Evolutionary conservation across 225 moss, liverwort and hornwort species (phyloP).

Genomic region (Antitrichia curtipendula): DNA sequence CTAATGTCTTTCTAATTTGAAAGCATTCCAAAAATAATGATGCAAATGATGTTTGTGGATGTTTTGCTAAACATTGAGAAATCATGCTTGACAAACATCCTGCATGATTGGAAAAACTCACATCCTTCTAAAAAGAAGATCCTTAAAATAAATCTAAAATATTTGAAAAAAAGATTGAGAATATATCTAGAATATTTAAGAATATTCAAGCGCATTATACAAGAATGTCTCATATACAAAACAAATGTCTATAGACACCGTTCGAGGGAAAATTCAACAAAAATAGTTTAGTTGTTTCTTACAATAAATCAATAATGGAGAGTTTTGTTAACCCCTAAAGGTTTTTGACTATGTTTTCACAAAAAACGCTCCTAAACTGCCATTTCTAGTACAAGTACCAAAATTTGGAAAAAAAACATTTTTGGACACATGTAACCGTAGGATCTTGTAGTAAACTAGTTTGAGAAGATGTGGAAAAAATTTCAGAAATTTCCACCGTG

Average conservation of each 20-base stretch:
- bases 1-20: background rate
- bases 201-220: background rate
- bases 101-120: background rate
- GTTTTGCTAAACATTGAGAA: background rate
- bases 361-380: too few relatives aligned
- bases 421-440: too few relatives aligned
- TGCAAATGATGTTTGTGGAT: background rate
- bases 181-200: background rate
- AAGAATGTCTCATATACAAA: background rate
- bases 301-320: background rate
- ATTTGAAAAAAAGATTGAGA: background rate
- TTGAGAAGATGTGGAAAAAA: too few relatives aligned
- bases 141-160: background rate
- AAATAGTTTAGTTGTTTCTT: background rate
- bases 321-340: too few relatives aligned
- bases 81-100: rapidly evolving
- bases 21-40: background rate
- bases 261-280: background rate
- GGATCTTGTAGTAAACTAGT: too few relatives aligned
- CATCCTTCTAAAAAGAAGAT: too few relatives aligned
- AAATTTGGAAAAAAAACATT: too few relatives aligned
- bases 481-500: too few relatives aligned
- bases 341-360: too few relatives aligned
- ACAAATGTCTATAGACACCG: rapidly evolving
- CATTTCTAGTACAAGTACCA: too few relatives aligned